Evolutionary conservation across 768 basidiomycete species (phyloP).

Genomic region (Pleurotus tuoliensis): DNA sequence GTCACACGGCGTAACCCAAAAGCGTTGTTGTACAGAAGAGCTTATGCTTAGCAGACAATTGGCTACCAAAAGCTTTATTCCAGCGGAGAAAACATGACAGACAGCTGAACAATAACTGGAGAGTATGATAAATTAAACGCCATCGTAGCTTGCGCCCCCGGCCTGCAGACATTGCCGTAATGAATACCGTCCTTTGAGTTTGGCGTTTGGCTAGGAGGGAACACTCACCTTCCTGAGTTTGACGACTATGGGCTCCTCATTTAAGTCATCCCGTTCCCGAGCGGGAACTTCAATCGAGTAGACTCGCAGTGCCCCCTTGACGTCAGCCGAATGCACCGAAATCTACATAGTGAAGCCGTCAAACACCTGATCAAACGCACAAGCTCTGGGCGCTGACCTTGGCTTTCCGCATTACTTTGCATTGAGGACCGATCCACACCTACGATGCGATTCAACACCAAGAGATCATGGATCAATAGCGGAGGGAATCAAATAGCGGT

Average conservation of each 20-base stretch:
- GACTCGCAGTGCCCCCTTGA: slow-evolving; percentile 73
- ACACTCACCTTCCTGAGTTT: slow-evolving; percentile 70
- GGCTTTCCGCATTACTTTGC: slow-evolving; percentile 90
- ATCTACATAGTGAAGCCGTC: slow-evolving; percentile 44
- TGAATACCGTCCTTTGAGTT: background rate
- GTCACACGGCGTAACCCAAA: background rate
- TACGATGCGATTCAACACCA: slow-evolving; percentile 14
- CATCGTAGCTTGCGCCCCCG: slow-evolving; percentile 87
- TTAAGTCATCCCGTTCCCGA: slow-evolving; percentile 76
- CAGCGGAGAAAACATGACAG: background rate
- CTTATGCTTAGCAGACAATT: no score
- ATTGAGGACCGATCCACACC: slow-evolving; percentile 76
- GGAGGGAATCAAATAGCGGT: slow-evolving; percentile 10
- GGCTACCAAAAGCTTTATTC: background rate
- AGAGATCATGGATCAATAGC: slow-evolving; percentile 5
- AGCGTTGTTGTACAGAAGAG: no score
- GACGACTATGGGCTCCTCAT: slow-evolving; percentile 81
- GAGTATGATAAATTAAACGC: slow-evolving; percentile 43
- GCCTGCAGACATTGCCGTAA: slow-evolving; percentile 43
- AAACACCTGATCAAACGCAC: background rate
- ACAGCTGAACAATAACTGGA: background rate
- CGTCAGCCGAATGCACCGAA: slow-evolving; percentile 87
- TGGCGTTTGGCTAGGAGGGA: slow-evolving; percentile 10
- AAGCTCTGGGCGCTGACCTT: slow-evolving; percentile 52
- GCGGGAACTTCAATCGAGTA: slow-evolving; percentile 90